phyloP scores from a whole-genome alignment of 176 grass and related monocot genomes.

The maize (Zea mays) region Zm-B73-REFERENCE-NAM-5.0 NC_050101.1:179141501-179142000 shows the following conservation, averaged over 20 bases:
- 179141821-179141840: slow-evolving; percentile 47
- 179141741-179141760: no score
- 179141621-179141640: no score
- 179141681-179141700: not conserved
- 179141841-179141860: slow-evolving; percentile 54
- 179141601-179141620: slow-evolving; percentile 52
- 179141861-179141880: slow-evolving; percentile 49
- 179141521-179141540: slow-evolving; percentile 87
- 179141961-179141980: slow-evolving; percentile 42
- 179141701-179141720: slow-evolving; percentile 9
- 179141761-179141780: slow-evolving; percentile 50
- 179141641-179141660: no score
- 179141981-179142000: slow-evolving; percentile 72
- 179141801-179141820: slow-evolving; percentile 63
- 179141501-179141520: slow-evolving; percentile 43
- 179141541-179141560: slow-evolving; percentile 65
- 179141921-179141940: slow-evolving; percentile 47
- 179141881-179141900: slow-evolving; percentile 45
- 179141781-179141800: slow-evolving; percentile 53
- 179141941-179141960: slow-evolving; percentile 59
- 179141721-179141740: not conserved
- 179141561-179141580: slow-evolving; percentile 63
- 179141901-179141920: not conserved
- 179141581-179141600: slow-evolving; percentile 72
- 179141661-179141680: not conserved